phyloP scores from a whole-genome alignment of 2,329 filamentous ascomycete species.

The Lachnellula suecica region DNA sequence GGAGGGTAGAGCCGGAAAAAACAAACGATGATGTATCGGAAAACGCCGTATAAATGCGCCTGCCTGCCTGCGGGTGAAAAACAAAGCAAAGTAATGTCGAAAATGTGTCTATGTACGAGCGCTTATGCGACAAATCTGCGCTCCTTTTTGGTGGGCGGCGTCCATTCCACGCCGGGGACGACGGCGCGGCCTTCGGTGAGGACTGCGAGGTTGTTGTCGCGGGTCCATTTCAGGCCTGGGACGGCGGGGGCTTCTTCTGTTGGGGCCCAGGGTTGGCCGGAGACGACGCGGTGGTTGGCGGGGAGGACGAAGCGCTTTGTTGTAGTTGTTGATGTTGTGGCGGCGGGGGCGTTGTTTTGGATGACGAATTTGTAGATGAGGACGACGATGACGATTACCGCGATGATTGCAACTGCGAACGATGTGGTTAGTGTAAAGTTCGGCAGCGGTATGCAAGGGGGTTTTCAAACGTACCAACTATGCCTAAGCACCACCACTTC shows the following conservation, averaged over 20 bases:
- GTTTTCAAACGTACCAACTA: constrained; percentile 50
- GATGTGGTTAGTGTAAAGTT: constrained; percentile 16
- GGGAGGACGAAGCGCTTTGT: constrained; percentile 23
- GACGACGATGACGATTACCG: constrained; percentile 47
- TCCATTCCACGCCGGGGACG: constrained; percentile 12
- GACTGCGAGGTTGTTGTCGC: not conserved
- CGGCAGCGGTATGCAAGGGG: not conserved
- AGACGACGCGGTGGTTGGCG: constrained; percentile 10
- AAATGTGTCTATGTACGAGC: constrained; percentile 1
- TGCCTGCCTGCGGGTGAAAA: too few species aligned
- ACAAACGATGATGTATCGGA: too few species aligned
- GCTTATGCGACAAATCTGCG: constrained; percentile 20
- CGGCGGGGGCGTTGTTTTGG: constrained; percentile 17
- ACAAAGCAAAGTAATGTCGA: too few species aligned
- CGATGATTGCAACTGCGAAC: constrained; percentile 49
- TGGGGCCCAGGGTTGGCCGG: constrained; percentile 6
- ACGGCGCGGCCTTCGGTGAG: not conserved
- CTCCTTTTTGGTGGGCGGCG: constrained; percentile 9
- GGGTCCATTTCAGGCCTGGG: constrained; percentile 12
- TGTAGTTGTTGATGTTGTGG: constrained; percentile 6
- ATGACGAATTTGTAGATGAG: constrained; percentile 48
- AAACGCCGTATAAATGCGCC: constrained; percentile 6
- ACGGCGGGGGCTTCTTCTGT: constrained; percentile 7
- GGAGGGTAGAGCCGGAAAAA: too few species aligned
- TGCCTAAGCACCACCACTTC: constrained; percentile 95